Evolutionary conservation across 306 rosid genomes (phyloP), one percentile per base, ranked within the genome.

Genomic region (Canavalia gladiata): DNA sequence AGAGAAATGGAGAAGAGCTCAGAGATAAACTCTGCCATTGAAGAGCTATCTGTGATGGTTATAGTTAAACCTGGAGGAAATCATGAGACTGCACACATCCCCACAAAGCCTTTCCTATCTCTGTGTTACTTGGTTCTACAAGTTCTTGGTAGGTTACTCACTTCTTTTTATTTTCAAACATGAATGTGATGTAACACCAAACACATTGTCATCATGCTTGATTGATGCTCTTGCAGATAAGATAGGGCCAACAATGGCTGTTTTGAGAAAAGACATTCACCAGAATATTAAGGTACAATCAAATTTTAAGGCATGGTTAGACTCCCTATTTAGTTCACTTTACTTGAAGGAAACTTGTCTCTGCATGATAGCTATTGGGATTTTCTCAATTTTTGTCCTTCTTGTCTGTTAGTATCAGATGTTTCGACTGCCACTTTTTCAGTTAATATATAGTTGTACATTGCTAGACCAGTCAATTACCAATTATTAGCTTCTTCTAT

Each of bases 221-320:
- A 33, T 43, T 59, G 62, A 62, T 66, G 3, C 11, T 76, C 33
- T 59, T 88, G 89, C 91, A 95, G 99, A 95, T 89, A 93, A 91
- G 91, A 90, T 95, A 68, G 99, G 98, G 6, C 99, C 99, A 52
- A 90, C 93, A 5, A 95, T 95, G 99, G 87, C 90, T 74, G 99
- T 95, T 85, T 57, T 95, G 68, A 88, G 98, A 79, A 91, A 95
- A 73, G 98, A 95, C 75, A 77, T 95, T 81, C 75, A 89, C 79
- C 94, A 91, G 57, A 95, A 95, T 82, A 92, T 95, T 79, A 88
- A 84, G 98, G 98, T 95, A 68, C 51, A n/a, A 4, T 12, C 30
- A 73, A 52, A 63, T 31, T 13, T 39, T 29, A 8, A 8, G 52
- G 43, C 63, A 31, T 42, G 35, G 54, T 11, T 4, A 30, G 39